Evolutionary conservation across 2,329 filamentous ascomycete genomes (phyloP).

Genomic region (Fusarium sulawesiense): DNA sequence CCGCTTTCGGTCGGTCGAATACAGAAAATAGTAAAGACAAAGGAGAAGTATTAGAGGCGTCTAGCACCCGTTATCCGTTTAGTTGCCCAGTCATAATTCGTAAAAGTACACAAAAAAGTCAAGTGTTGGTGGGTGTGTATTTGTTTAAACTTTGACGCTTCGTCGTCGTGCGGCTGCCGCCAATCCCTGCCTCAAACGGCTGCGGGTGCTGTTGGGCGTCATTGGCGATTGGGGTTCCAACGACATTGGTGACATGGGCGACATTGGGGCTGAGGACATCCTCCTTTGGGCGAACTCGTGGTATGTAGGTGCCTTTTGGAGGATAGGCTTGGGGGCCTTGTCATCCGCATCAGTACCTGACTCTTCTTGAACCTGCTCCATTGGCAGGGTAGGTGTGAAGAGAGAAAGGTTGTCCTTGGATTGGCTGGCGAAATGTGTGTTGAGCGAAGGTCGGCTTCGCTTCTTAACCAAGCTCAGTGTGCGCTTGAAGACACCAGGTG

Average conservation of each 20-base stretch:
- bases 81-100: constrained; percentile 41
- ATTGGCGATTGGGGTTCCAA: constrained; percentile 44
- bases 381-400: constrained; percentile 43
- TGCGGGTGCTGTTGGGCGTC: constrained; percentile 44
- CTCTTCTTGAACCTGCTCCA: constrained; percentile 53
- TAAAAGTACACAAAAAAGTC: constrained; percentile 36
- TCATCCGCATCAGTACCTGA: constrained; percentile 39
- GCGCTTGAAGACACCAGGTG: constrained; percentile 62
- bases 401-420: constrained; percentile 51
- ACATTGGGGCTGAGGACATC: constrained; percentile 43
- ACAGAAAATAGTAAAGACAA: constrained; percentile 33
- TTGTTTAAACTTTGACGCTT: constrained; percentile 53
- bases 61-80: constrained; percentile 32
- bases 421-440: constrained; percentile 49
- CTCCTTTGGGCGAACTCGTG: constrained; percentile 61
- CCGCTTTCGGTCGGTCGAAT: constrained; percentile 26
- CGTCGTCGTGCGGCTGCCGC: constrained; percentile 50
- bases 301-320: constrained; percentile 55
- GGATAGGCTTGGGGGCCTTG: constrained; percentile 37
- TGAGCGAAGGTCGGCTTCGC: constrained; percentile 64
- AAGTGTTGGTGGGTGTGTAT: constrained; percentile 8
- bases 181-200: constrained; percentile 41
- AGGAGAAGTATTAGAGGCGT: constrained; percentile 37
- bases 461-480: constrained; percentile 66
- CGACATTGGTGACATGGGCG: constrained; percentile 47